phyloP scores from a whole-genome alignment of 805 yeast species.

The Starmerella tilneyi region DNA sequence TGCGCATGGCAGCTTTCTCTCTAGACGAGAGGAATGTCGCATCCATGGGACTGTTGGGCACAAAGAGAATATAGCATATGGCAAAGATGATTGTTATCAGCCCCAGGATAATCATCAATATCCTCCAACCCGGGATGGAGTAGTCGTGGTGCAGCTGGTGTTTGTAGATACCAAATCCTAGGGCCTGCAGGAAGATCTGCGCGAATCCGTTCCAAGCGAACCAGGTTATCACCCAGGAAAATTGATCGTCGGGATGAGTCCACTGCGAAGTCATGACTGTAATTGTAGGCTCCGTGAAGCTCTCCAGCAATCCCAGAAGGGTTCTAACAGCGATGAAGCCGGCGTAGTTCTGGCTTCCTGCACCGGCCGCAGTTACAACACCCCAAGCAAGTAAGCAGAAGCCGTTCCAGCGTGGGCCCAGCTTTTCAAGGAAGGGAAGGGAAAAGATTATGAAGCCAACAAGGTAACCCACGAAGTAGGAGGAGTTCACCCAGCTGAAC shows the following conservation, averaged over 20 bases:
- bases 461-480: conserved; percentile 52
- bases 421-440: conserved; percentile 40
- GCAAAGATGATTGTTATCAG: conserved; percentile 45
- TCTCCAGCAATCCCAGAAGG: conserved; percentile 43
- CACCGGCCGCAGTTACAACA: conserved; percentile 39
- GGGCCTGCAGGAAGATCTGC: conserved; percentile 27
- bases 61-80: conserved; percentile 36
- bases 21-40: conserved; percentile 31
- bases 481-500: conserved; percentile 41
- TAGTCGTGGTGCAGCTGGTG: conserved; percentile 10
- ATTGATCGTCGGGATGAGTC: conserved; percentile 42
- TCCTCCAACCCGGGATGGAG: conserved; percentile 45
- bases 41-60: conserved; percentile 46
- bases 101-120: conserved; percentile 51
- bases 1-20: conserved; percentile 42
- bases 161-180: conserved; percentile 23
- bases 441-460: conserved; percentile 39
- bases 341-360: conserved; percentile 36
- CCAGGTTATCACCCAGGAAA: conserved; percentile 37
- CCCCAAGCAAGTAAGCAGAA: conserved; percentile 51
- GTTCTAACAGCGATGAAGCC: conserved; percentile 39
- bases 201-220: conserved; percentile 38
- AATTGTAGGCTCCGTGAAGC: conserved; percentile 48
- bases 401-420: conserved; percentile 44
- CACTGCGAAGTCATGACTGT: conserved; percentile 48